Evolutionary conservation across 225 moss, liverwort and hornwort species (phyloP).

Genomic region (Physcomitrellopsis africana): DNA sequence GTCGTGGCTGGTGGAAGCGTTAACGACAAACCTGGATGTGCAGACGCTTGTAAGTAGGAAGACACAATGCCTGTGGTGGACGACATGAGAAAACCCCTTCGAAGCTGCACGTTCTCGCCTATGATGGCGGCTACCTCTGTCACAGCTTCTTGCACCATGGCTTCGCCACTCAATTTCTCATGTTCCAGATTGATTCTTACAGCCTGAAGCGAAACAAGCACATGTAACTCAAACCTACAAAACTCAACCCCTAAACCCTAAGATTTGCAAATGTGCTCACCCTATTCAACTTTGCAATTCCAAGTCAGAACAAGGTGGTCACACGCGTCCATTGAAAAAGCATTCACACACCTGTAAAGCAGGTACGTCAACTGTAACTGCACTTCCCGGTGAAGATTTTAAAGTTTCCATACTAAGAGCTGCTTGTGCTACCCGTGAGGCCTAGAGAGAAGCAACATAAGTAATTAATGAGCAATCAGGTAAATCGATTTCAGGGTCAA

Average conservation of each 20-base stretch:
- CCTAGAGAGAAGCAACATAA: slow-evolving; percentile 29
- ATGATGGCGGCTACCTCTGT: slow-evolving; percentile 87
- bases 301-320: slow-evolving; percentile 2
- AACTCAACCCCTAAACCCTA: slow-evolving; percentile 21
- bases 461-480: background rate
- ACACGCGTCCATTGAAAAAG: background rate
- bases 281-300: background rate
- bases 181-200: slow-evolving; percentile 71
- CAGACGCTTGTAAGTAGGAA: slow-evolving; percentile 80
- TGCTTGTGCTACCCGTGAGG: slow-evolving; percentile 65
- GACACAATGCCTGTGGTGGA: slow-evolving; percentile 70
- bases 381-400: slow-evolving; percentile 38
- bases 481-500: background rate
- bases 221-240: background rate
- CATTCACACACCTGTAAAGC: slow-evolving; percentile 55
- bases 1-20: background rate
- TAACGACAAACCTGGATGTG: slow-evolving; percentile 56
- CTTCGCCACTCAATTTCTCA: slow-evolving; percentile 74
- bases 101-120: slow-evolving; percentile 96
- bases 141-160: slow-evolving; percentile 85
- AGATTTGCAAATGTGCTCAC: background rate
- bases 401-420: slow-evolving; percentile 56
- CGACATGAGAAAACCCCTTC: slow-evolving; percentile 77
- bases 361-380: slow-evolving; percentile 61
- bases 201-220: slow-evolving; percentile 43